Conservation (phyloP, 495 filamentous ascomycete species). For the Beverwykella pulmonaria region DNA sequence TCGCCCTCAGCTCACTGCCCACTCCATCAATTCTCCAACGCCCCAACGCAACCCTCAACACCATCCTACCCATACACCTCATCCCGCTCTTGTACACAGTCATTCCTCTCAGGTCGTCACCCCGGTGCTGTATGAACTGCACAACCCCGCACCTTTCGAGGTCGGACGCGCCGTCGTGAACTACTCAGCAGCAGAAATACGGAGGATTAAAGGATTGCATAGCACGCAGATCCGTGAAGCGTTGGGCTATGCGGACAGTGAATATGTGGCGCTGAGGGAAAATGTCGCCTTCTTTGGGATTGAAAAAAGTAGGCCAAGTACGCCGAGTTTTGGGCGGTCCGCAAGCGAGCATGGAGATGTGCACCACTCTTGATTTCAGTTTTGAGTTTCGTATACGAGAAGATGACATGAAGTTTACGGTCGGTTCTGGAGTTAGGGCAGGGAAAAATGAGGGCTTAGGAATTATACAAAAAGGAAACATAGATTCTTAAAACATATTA, state of each 20-base stretch:
- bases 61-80: conserved; percentile 7
- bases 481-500: too few relatives aligned
- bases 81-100: conserved; percentile 13
- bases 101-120: neutral
- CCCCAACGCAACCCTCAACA: conserved; percentile 22
- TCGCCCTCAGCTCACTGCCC: neutral
- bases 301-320: conserved; percentile 45
- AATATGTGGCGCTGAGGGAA: conserved; percentile 89
- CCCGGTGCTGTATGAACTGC: conserved; percentile 40
- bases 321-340: conserved; percentile 37
- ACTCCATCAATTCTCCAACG: conserved; percentile 45
- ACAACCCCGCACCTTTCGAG: conserved; percentile 60
- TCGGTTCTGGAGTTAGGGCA: neutral
- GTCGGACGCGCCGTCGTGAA: conserved; percentile 92
- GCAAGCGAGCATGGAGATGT: conserved; percentile 3
- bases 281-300: conserved; percentile 75
- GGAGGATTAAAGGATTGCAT: conserved; percentile 77
- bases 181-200: conserved; percentile 82
- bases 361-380: too few relatives aligned
- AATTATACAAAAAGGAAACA: too few relatives aligned
- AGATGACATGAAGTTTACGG: too few relatives aligned
- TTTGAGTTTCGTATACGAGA: neutral
- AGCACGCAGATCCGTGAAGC: conserved; percentile 77
- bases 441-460: too few relatives aligned
- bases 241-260: conserved; percentile 88